Conservation (phyloP, 768 basidiomycete genomes). For the Pleurotus sapidus region DNA sequence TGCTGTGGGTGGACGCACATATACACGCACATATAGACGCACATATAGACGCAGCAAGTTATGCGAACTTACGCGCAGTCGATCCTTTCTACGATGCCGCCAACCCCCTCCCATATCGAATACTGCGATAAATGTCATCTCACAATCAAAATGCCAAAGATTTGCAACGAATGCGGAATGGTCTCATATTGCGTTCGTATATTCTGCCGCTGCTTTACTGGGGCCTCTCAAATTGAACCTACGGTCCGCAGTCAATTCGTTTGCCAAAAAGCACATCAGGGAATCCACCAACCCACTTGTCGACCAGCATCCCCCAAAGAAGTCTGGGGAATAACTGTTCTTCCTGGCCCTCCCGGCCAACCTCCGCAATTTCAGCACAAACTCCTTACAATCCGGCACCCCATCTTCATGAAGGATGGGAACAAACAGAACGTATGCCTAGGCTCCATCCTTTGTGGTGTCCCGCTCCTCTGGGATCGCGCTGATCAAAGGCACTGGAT, state of each 20-base stretch:
- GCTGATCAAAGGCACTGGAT: neutral
- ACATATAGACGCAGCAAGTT: no score
- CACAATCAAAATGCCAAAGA: neutral
- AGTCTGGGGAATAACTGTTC: neutral
- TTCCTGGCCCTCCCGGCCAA: neutral
- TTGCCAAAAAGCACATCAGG: neutral
- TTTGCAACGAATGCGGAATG: conserved; percentile 3
- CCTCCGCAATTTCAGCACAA: neutral
- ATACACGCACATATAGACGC: no score
- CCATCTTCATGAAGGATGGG: neutral
- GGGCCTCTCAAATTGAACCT: neutral
- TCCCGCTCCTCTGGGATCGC: neutral
- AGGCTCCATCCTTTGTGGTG: neutral
- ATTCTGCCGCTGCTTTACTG: neutral
- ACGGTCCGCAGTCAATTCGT: neutral
- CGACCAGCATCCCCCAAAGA: neutral
- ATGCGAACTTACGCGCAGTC: no score
- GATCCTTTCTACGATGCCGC: neutral
- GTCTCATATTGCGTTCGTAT: conserved; percentile 1
- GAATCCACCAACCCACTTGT: conserved; percentile 2
- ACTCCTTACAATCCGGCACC: neutral
- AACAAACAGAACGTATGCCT: neutral
- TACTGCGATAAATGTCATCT: conserved; percentile 4
- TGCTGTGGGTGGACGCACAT: no score
- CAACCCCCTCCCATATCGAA: neutral